A percentile compares a stretch with the other conserved stretches of the same genome.
phyloP scores from a whole-genome alignment of 1,284 basidiomycete genomes.

The Uromyces viciae-fabae region DNA sequence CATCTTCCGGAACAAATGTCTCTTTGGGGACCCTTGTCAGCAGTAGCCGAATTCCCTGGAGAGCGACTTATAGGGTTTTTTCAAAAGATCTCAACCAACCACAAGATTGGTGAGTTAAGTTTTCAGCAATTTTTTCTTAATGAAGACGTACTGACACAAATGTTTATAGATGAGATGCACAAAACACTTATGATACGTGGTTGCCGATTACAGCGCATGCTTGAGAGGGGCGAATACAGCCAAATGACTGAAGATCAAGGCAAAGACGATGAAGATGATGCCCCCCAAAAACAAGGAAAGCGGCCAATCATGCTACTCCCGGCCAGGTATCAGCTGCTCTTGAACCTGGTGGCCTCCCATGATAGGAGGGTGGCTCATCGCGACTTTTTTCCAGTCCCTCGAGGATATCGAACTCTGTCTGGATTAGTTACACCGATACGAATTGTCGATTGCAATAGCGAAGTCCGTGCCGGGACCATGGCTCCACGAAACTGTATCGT shows the following conservation, averaged over 20 bases:
- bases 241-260: not conserved
- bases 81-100: conserved; percentile 35
- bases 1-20: conserved; percentile 33
- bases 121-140: not conserved
- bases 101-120: conserved; percentile 10
- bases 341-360: not conserved
- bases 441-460: not conserved
- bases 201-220: conserved; percentile 2
- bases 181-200: not conserved
- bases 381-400: not conserved
- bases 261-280: not conserved
- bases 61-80: conserved; percentile 27
- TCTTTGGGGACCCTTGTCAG: conserved; percentile 4
- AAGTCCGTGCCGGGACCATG: not conserved
- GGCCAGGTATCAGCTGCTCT: not conserved
- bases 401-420: not conserved
- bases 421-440: not conserved
- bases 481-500: conserved; percentile 10
- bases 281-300: not conserved
- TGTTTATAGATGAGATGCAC: not conserved
- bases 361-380: not conserved
- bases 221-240: not conserved
- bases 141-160: not conserved
- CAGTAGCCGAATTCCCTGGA: not conserved
- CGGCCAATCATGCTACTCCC: not conserved